Evolutionary conservation across 495 filamentous ascomycete genomes (phyloP), one percentile per base, ranked within the genome.

Genomic region (Podospora bellae-mahoneyi): DNA sequence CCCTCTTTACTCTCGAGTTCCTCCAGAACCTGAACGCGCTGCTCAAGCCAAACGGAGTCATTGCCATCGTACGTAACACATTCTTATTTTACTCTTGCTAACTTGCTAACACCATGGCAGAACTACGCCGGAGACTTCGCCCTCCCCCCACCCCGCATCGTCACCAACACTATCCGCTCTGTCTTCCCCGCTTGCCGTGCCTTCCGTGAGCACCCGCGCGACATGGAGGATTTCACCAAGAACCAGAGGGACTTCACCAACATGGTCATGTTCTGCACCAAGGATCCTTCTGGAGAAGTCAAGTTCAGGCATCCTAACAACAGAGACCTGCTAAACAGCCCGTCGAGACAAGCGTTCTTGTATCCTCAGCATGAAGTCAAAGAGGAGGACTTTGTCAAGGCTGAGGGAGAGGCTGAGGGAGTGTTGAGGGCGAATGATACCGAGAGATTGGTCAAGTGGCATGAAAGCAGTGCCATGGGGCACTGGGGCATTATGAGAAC

Each of bases 111-210:
- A 62, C 15, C 30, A 5, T 1, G 20, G 3, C 54, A 96, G 92
- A 99, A 99, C 80, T 99, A 97, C 79, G 95, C 94, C n/a, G 95
- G 93, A 56, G 94, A 98, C 75, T 84, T 97, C 56, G 78, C 85
- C 62, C 86, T 92, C 27, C 89, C 89, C 32, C 84, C 90, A 16
- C 87, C 90, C 18, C 84, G 86, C 57, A 84, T 91, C 19, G 84
- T 93, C 30, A 85, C 96, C 72, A 84, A 86, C 70, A 94, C 90
- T 28, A 91, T 93, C 73, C 81, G 81, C 57, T 75, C 81, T 19
- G 85, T 92, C 66, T 95, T 95, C 81, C 91, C 91, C 53, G 84
- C 84, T 18, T 94, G 90, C 81, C 92, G 91, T 60, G 85, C 96
- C 72, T 97, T 89, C 81, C 87, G 95, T 66, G 95, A 99, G 77